These are phyloP conservation scores for Starmerella apicola DNA, from an alignment of 805 yeast species.

Conservation along the genomic window DNA sequence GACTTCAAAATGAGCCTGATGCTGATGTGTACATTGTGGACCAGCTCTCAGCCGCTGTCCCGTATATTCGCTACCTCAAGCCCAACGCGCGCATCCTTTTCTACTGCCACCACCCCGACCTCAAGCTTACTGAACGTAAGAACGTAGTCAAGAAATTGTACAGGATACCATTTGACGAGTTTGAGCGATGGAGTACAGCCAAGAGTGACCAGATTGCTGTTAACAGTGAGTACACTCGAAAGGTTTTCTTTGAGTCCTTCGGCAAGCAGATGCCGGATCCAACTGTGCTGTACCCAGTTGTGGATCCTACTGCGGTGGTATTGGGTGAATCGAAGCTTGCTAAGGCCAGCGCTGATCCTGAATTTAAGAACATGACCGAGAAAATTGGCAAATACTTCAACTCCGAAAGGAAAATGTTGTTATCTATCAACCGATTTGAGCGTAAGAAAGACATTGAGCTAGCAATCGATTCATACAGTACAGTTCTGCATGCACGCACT, in stretches of 20 bases:
- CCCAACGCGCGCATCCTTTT: conserved; percentile 47
- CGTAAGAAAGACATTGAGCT: conserved; percentile 68
- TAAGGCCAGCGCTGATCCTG: background rate
- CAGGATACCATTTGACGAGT: conserved; percentile 68
- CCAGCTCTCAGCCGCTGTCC: conserved; percentile 75
- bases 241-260: conserved; percentile 58
- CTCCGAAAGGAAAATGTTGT: conserved; percentile 25
- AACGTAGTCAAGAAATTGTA: conserved; percentile 48
- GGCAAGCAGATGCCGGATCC: conserved; percentile 28
- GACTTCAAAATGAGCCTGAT: conserved; percentile 30
- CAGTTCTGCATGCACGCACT: conserved; percentile 29
- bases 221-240: conserved; percentile 71
- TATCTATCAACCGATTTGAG: conserved; percentile 84
- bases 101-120: conserved; percentile 96
- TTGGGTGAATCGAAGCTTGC: background rate
- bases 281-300: conserved; percentile 67
- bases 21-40: conserved; percentile 75
- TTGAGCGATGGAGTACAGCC: conserved; percentile 71
- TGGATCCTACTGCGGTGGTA: conserved; percentile 31
- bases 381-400: conserved; percentile 5
- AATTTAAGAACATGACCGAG: conserved; percentile 2
- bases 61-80: conserved; percentile 38
- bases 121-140: conserved; percentile 51
- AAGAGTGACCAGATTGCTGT: conserved; percentile 72
- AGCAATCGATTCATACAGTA: conserved; percentile 58